A percentile compares a stretch with the other conserved stretches of the same genome.
phyloP scores from a whole-genome alignment of 2,329 filamentous ascomycete species.

The Botrytis fabae region DNA sequence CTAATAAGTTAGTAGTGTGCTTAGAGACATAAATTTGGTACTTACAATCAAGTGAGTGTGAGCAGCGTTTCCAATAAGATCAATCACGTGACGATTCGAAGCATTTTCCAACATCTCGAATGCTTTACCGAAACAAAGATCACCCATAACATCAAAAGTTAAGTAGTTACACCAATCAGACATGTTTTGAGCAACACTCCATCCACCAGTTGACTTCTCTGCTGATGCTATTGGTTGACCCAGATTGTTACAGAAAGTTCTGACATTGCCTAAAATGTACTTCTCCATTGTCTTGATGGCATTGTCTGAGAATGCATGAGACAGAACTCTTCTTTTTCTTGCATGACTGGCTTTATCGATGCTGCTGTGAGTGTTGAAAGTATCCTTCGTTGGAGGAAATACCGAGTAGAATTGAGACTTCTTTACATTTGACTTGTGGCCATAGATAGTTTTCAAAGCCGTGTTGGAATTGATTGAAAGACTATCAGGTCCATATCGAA shows the following conservation, averaged over 20 bases:
- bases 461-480: constrained; percentile 74
- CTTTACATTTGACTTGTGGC: constrained; percentile 61
- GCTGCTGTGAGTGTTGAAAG: constrained; percentile 71
- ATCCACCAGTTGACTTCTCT: constrained; percentile 44
- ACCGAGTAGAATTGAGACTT: constrained; percentile 74
- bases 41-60: constrained; percentile 66
- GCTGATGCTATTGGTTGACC: constrained; percentile 40
- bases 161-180: constrained; percentile 46
- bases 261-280: constrained; percentile 37
- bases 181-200: constrained; percentile 62
- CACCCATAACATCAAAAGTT: constrained; percentile 53
- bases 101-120: constrained; percentile 50
- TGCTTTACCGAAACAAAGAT: constrained; percentile 52
- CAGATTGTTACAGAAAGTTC: constrained; percentile 64
- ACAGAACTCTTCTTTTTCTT: constrained; percentile 62
- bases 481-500: constrained; percentile 76
- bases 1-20: constrained; percentile 26
- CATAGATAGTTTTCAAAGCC: constrained; percentile 67
- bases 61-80: constrained; percentile 66
- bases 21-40: background rate
- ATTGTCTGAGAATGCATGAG: constrained; percentile 60
- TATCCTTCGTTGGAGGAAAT: constrained; percentile 63
- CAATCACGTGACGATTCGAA: constrained; percentile 65
- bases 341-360: constrained; percentile 69
- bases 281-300: constrained; percentile 40